Evolutionary conservation across 148 eudicot species (phyloP).

Genomic region (Hydrangea macrophylla): DNA sequence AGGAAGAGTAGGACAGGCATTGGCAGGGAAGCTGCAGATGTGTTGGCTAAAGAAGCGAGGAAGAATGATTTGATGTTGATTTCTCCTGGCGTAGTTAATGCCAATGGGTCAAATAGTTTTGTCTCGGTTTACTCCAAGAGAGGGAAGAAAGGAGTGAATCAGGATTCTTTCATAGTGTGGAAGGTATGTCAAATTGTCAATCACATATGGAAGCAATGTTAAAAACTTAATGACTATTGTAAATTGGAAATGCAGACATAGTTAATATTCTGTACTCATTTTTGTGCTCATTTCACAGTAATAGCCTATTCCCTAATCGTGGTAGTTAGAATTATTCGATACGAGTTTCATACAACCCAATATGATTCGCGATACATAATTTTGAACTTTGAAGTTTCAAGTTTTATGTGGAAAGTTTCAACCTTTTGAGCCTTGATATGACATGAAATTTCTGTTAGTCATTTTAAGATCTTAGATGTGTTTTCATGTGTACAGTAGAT

Average conservation of each 20-base stretch:
- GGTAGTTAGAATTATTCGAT: too few relatives aligned
- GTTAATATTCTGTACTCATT: too few relatives aligned
- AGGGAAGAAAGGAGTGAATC: constrained; percentile 75
- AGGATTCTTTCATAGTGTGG: constrained; percentile 66
- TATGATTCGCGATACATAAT: too few relatives aligned
- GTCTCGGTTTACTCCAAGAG: constrained; percentile 51
- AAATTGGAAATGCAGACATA: background rate
- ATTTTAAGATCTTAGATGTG: too few relatives aligned
- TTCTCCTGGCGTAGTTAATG: constrained; percentile 38
- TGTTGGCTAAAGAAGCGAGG: constrained; percentile 52
- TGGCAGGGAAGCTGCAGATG: constrained; percentile 44
- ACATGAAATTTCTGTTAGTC: too few relatives aligned
- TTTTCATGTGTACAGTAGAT: too few relatives aligned
- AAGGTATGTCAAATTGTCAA: constrained; percentile 45
- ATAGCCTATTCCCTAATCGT: too few relatives aligned
- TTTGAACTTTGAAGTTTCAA: too few relatives aligned
- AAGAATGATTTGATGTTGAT: constrained; percentile 44
- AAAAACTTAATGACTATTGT: background rate
- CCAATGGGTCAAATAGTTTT: constrained; percentile 22
- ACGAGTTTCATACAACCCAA: too few relatives aligned
- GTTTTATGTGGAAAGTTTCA: too few relatives aligned
- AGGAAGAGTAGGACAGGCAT: constrained; percentile 20
- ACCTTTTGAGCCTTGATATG: too few relatives aligned
- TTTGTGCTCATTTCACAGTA: too few relatives aligned
- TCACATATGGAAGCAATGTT: constrained; percentile 35